Base-by-base conservation (phyloP, 768 basidiomycete genomes). In the Mycena venus region DNA sequence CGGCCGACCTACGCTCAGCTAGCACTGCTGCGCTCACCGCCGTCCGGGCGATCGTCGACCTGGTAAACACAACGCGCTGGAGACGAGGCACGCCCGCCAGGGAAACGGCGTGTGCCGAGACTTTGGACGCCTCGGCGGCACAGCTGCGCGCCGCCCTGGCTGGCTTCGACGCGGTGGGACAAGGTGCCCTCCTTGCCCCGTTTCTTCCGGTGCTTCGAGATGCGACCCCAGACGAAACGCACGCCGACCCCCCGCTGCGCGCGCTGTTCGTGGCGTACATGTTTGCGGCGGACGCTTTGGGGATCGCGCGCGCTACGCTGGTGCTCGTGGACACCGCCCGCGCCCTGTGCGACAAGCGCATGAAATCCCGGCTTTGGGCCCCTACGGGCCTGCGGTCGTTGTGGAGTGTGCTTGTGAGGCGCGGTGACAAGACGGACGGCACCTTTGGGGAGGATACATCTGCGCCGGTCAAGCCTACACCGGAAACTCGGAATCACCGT, bases 201-300 rank as follows among this genome's bases (percentile, higher is more conserved):
- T 91, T 87, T 78, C 74, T 80, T 47, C 70, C 80, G 1, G 76
- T 86, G 42, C 83, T 90, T n/a, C n/a, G n/a, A 21, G 75, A 77
- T 23, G 62, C 68, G 60, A 44, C 75, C 1, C 47, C 80, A n/a
- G n/a, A n/a, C n/a, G n/a, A n/a, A n/a, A n/a, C n/a, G n/a, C 38
- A n/a, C 21, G 21, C 34, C 15, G 68, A 68, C 38, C 49, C n/a
- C 47, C 85, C 86, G 14, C 79, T 85, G 44, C 81, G 84, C n/a
- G 82, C 85, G n/a, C 84, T 92, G 14, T 88, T 89, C 79, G 71
- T 88, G 32, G 83, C 88, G 59, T 88, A 88, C 78, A 88, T 89
- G 31, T 90, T 90, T 74, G 84, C 85, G 19, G 81, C 88, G 56
- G 86, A 85, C 74, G 78, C 91, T 23, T 75, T 87, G 23, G 77